phyloP scores from a whole-genome alignment of 2,329 filamentous ascomycete species.

The Paraphoma sp. region DNA sequence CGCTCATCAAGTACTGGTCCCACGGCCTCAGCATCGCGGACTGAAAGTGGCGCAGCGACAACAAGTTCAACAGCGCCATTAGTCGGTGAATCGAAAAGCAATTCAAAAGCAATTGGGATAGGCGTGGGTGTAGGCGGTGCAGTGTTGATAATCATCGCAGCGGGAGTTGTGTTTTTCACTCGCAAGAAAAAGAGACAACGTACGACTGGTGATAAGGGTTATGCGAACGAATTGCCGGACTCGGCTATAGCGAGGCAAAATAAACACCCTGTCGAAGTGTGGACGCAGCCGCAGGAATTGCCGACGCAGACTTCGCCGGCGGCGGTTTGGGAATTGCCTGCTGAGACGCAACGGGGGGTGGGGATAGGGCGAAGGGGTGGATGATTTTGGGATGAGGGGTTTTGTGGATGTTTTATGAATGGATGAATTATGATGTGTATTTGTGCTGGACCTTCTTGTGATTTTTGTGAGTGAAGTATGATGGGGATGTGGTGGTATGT shows the following conservation, averaged over 20 bases:
- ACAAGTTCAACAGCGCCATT: neutral
- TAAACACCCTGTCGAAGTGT: neutral
- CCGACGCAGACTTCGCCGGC: neutral
- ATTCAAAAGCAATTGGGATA: neutral
- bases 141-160: neutral
- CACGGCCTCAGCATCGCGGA: neutral
- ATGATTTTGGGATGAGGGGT: too few relatives aligned
- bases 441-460: too few relatives aligned
- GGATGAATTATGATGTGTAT: too few relatives aligned
- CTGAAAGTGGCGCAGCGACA: neutral
- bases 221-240: neutral
- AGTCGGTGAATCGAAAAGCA: neutral
- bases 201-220: neutral
- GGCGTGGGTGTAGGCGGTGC: neutral
- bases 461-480: too few relatives aligned
- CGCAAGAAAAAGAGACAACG: neutral
- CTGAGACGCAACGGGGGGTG: neutral
- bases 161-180: neutral
- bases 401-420: too few relatives aligned
- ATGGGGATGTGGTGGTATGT: too few relatives aligned
- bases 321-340: neutral
- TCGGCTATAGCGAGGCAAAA: neutral
- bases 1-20: neutral
- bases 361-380: too few relatives aligned
- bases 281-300: neutral